Evolutionary conservation across 1,139 yeast genomes (phyloP).

Genomic region (Suhomyces maxii): DNA sequence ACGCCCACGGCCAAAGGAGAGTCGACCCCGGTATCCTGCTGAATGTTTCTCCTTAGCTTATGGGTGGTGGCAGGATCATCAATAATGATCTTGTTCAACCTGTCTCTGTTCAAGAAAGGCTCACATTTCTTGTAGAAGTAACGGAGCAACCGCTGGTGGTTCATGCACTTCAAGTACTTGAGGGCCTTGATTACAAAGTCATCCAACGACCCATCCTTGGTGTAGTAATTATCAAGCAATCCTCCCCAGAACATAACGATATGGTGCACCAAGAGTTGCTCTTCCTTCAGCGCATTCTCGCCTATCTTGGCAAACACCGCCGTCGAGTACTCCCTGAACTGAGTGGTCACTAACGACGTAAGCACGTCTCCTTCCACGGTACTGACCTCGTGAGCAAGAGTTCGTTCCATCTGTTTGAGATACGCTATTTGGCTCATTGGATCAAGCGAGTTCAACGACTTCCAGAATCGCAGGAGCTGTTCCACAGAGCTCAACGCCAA

Average conservation of each 20-base stretch:
- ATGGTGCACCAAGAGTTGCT: slow-evolving; percentile 8
- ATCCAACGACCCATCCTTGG: slow-evolving; percentile 8
- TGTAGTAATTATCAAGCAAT: slow-evolving; percentile 3
- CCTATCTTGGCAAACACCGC: slow-evolving; percentile 2
- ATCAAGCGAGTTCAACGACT: slow-evolving; percentile 13
- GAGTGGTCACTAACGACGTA: slow-evolving; percentile 7
- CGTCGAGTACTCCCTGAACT: slow-evolving; percentile 12
- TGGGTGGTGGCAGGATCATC: neutral
- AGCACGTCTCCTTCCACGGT: slow-evolving; percentile 14
- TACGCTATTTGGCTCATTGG: slow-evolving; percentile 15
- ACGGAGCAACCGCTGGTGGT: slow-evolving; percentile 6
- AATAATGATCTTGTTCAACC: slow-evolving; percentile 4
- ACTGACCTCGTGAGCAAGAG: slow-evolving; percentile 5
- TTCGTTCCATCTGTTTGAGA: slow-evolving; percentile 10
- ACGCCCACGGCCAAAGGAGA: neutral
- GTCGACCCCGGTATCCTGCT: neutral
- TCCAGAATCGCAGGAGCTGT: slow-evolving; percentile 17
- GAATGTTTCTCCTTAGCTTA: neutral
- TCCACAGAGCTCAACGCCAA: slow-evolving; percentile 14
- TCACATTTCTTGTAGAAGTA: slow-evolving; percentile 9
- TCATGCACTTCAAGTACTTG: slow-evolving; percentile 9
- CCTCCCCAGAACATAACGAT: slow-evolving; percentile 11
- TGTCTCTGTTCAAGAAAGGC: slow-evolving; percentile 7
- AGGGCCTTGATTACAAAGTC: slow-evolving; percentile 11
- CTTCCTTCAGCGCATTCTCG: slow-evolving; percentile 3